Evolutionary conservation across 176 grass and related monocot genomes (phyloP), one percentile per base, ranked within the genome.

Genomic region (Olyra latifolia): DNA sequence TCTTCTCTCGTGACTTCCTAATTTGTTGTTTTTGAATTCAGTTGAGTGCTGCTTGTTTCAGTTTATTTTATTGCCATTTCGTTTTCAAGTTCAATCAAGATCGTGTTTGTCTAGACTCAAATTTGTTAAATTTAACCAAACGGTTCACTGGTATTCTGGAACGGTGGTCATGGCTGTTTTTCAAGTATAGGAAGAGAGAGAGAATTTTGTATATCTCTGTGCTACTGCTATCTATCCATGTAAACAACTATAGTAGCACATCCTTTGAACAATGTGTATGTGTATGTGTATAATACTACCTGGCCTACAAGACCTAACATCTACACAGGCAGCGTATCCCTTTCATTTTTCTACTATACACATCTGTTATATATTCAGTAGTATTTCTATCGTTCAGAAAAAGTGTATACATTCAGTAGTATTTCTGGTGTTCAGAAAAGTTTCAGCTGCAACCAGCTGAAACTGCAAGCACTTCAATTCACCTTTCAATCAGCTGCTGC

Each of bases 191-290:
- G 17, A 64, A 47, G 69, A 83, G 64, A 54, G 16, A 83, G 79
- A 72, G 23, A 79, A 79, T 64, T 32, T 32, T 54, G 42, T 45
- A 63, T 11, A 27, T 19, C 0, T n/a, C 0, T 5, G 40, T 47
- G 48, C 59, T 74, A 35, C n/a, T n/a, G n/a, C n/a, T n/a, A n/a
- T n/a, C n/a, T 73, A 80, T 59, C 10, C 35, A 63, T 43, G 10
- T 47, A 59, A 30, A 44, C 75, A 54, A 68, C 65, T 44, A 15
- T 7, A 42, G 72, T 44, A 52, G 30, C n/a, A 32, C 71, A 70
- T 71, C 72, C 5, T 65, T 40, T 14, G 62, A 48, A 57, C n/a
- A 71, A 81, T 50, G 75, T 60, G 58, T 41, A 63, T 78, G 58
- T 41, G 63, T 78, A 27, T 58, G 19, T 45, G 32, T 35, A 35